These are phyloP conservation scores for Hanseniaspora jakobsenii DNA, from an alignment of 805 yeast genomes.

Conservation along the genomic window DNA sequence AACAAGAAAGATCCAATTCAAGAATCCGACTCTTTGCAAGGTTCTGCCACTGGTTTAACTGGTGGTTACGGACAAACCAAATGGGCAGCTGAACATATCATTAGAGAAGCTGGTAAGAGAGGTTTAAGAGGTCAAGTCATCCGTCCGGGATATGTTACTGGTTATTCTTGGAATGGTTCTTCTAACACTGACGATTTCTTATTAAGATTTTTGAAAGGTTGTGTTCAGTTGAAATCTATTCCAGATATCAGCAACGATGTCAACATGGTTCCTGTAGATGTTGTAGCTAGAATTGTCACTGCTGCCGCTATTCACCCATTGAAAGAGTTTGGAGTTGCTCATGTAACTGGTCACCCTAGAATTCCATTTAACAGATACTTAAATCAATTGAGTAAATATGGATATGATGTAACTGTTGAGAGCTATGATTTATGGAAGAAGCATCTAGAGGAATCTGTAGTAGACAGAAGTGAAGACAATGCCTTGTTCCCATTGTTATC, in stretches of 20 bases:
- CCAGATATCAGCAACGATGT: conserved; percentile 83
- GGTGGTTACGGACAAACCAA: conserved; percentile 96
- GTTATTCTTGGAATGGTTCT: conserved; percentile 71
- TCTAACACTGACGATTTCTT: conserved; percentile 95
- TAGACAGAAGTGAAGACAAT: conserved; percentile 59
- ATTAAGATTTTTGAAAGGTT: conserved; percentile 87
- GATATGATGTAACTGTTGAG: conserved; percentile 51
- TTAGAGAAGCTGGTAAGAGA: conserved; percentile 73
- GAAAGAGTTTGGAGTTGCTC: conserved; percentile 58
- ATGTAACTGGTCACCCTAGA: conserved; percentile 96
- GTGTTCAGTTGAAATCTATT: conserved; percentile 70
- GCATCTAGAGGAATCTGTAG: conserved; percentile 62
- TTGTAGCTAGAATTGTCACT: conserved; percentile 82
- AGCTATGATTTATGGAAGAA: conserved; percentile 73
- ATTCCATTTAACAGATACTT: conserved; percentile 66
- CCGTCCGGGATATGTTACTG: conserved; percentile 94
- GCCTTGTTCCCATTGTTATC: conserved; percentile 90
- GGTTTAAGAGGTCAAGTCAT: conserved; percentile 84
- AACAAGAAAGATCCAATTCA: conserved; percentile 63
- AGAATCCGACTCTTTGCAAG: conserved; percentile 73
- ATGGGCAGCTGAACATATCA: conserved; percentile 90
- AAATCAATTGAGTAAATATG: conserved; percentile 51
- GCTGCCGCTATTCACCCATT: conserved; percentile 69
- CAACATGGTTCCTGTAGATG: conserved; percentile 96
- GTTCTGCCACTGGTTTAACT: conserved; percentile 70